Conservation (phyloP, 257 asterid genomes). For the Solanum okadae region DNA sequence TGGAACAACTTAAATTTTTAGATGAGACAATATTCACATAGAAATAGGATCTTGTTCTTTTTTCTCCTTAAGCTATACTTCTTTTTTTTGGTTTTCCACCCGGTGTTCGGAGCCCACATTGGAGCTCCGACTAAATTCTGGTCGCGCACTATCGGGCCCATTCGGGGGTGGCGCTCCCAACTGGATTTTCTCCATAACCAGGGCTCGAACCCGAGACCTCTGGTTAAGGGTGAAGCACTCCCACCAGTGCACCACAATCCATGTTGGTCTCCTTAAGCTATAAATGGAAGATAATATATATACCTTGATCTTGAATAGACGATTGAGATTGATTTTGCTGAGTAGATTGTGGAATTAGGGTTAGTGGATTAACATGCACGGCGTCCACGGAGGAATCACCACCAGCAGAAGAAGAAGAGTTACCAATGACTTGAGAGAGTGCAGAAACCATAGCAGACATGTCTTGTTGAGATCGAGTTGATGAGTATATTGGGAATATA, state of each 20-base stretch:
- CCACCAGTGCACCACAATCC: too few species aligned
- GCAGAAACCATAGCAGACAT: constrained; percentile 78
- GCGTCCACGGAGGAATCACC: background rate
- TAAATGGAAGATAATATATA: background rate
- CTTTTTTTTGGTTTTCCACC: too few species aligned
- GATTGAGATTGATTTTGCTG: constrained; percentile 20
- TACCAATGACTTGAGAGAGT: constrained; percentile 81
- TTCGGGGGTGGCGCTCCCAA: too few species aligned
- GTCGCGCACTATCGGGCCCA: too few species aligned
- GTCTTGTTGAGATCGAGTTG: constrained; percentile 60
- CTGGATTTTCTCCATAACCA: too few species aligned
- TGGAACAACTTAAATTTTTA: background rate
- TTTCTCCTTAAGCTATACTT: too few species aligned
- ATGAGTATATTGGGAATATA: constrained; percentile 36
- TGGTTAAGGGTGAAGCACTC: too few species aligned
- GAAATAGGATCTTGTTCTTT: background rate
- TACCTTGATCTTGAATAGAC: constrained; percentile 43
- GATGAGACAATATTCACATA: background rate
- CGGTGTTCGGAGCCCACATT: too few species aligned
- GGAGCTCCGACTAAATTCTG: too few species aligned
- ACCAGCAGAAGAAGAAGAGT: constrained; percentile 3
- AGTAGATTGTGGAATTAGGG: background rate
- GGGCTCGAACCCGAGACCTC: too few species aligned
- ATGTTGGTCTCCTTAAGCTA: background rate
- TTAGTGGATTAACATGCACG: background rate